Percentiles rank a stretch among this genome's conserved stretches.
Conservation (phyloP, 768 basidiomycete genomes). For the Phanerochaete carnosa region DNA sequence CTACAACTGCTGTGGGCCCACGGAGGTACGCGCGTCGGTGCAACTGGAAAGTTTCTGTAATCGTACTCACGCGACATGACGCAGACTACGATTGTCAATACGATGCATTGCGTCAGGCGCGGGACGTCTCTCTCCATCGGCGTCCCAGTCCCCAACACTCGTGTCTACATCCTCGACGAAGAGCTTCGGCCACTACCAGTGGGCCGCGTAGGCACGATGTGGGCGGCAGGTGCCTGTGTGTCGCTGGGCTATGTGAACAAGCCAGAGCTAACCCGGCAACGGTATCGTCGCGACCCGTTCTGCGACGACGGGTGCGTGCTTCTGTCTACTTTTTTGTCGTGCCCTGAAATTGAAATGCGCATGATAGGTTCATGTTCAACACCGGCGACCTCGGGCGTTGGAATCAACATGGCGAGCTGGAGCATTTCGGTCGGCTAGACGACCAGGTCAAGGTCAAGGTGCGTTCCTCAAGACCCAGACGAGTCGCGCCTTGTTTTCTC, state of each 20-base stretch:
- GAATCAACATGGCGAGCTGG: slow-evolving; percentile 43
- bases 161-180: no score
- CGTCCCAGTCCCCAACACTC: no score
- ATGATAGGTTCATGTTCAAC: slow-evolving; percentile 45
- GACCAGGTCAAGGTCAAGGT: slow-evolving; percentile 59
- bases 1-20: no score
- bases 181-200: no score
- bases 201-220: no score
- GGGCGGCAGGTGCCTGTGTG: no score
- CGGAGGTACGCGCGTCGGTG: no score
- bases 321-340: neutral
- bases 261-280: neutral
- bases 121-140: no score
- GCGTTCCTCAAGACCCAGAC: neutral
- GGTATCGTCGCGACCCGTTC: neutral
- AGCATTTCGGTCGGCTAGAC: slow-evolving; percentile 51
- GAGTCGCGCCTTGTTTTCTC: neutral
- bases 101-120: no score
- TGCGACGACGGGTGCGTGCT: neutral
- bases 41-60: no score
- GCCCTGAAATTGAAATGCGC: neutral
- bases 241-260: neutral
- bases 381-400: slow-evolving; percentile 55
- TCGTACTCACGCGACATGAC: no score
- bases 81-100: no score